Evolutionary conservation across 2,329 filamentous ascomycete species (phyloP).

Genomic region (Fusarium tricinctum): DNA sequence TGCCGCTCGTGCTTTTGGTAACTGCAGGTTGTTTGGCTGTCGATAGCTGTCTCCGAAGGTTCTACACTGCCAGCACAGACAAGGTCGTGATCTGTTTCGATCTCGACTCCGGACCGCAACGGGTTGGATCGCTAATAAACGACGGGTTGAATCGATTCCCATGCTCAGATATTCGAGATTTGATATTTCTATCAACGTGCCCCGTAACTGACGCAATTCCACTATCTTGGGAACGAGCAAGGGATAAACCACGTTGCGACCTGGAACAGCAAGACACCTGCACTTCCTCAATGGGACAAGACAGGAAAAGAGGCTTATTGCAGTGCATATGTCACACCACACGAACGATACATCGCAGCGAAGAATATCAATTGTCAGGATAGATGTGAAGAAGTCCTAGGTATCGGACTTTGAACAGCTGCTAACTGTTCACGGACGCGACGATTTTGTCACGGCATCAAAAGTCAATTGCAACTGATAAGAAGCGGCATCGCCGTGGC

Average conservation of each 20-base stretch:
- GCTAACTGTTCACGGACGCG: constrained; percentile 4
- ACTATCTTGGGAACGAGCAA: constrained; percentile 39
- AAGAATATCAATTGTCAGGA: constrained; percentile 21
- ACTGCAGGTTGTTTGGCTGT: constrained; percentile 33
- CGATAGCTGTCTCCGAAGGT: constrained; percentile 17
- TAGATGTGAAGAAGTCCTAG: constrained; percentile 31
- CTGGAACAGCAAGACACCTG: constrained; percentile 28
- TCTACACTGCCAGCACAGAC: constrained; percentile 34
- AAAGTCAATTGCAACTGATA: constrained; percentile 28
- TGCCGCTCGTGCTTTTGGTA: constrained; percentile 36
- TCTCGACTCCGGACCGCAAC: constrained; percentile 30
- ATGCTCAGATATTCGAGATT: constrained; percentile 34
- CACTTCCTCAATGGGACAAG: constrained; percentile 46
- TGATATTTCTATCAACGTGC: constrained; percentile 35
- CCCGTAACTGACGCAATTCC: constrained; percentile 41
- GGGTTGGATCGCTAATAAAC: constrained; percentile 48
- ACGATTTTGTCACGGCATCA: background rate
- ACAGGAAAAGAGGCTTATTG: constrained; percentile 35
- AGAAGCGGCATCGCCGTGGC: constrained; percentile 29
- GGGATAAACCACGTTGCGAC: constrained; percentile 45
- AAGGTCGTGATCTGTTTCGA: constrained; percentile 35
- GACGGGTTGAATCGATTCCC: constrained; percentile 36
- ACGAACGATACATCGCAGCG: constrained; percentile 33
- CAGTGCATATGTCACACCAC: constrained; percentile 46
- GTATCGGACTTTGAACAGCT: constrained; percentile 16